Conservation (phyloP, 352 stramenopile genomes). For the Thraustochytrium sp. region DNA sequence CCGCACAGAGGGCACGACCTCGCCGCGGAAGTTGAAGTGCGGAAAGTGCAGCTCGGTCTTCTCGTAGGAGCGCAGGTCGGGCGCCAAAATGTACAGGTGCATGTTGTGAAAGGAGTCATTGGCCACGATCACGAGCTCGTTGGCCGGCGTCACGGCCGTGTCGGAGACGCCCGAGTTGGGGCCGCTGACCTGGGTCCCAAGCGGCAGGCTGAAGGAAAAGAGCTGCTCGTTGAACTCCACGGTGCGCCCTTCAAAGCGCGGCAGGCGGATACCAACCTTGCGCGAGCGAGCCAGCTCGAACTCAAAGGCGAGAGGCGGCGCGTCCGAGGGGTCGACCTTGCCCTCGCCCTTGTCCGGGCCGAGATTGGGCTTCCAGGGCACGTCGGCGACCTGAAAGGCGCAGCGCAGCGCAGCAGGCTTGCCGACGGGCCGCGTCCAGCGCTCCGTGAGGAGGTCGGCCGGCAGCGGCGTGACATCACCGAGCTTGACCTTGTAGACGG, state of each 20-base stretch:
- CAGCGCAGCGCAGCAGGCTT: neutral
- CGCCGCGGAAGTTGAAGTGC: conserved; percentile 33
- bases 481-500: conserved; percentile 35
- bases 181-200: conserved; percentile 6
- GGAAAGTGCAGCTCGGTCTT: neutral
- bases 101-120: conserved; percentile 38
- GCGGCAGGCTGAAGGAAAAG: conserved; percentile 22
- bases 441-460: neutral
- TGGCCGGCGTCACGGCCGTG: neutral
- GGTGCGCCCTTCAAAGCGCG: conserved; percentile 11
- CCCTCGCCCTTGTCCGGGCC: neutral
- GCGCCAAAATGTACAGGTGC: neutral
- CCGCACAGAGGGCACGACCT: neutral
- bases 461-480: neutral
- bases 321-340: neutral
- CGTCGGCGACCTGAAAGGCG: neutral
- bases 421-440: neutral
- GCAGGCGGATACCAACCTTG: neutral
- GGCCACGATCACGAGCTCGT: neutral
- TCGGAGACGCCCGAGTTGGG: conserved; percentile 19
- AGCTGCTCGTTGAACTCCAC: conserved; percentile 29
- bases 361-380: conserved; percentile 12
- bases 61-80: conserved; percentile 2
- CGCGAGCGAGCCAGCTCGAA: neutral
- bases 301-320: neutral